phyloP scores from a whole-genome alignment of 176 grass and related monocot species.

The Cymbopogon citratus region DNA sequence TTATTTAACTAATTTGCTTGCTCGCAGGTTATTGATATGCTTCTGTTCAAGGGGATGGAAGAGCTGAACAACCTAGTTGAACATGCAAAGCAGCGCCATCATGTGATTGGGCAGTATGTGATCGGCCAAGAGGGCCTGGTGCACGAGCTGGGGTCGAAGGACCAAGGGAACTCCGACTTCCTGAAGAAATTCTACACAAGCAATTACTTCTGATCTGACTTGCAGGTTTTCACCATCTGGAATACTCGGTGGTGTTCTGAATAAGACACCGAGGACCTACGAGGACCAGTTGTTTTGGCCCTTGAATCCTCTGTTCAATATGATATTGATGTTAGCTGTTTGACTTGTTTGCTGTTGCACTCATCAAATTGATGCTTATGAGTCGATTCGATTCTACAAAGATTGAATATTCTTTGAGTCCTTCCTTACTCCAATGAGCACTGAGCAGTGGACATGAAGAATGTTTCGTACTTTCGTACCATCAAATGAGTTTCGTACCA shows the following conservation, averaged over 20 bases:
- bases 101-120: constrained; percentile 88
- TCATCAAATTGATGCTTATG: constrained; percentile 1
- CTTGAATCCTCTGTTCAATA: neutral
- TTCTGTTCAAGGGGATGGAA: constrained; percentile 83
- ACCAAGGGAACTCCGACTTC: constrained; percentile 59
- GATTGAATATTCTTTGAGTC: neutral
- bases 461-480: too few species aligned
- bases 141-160: constrained; percentile 50
- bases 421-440: too few species aligned
- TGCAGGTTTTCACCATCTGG: neutral
- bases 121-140: constrained; percentile 47
- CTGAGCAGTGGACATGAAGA: too few species aligned
- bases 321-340: constrained; percentile 2
- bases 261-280: constrained; percentile 36
- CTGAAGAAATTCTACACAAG: constrained; percentile 83
- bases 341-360: neutral
- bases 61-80: constrained; percentile 75
- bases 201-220: constrained; percentile 64
- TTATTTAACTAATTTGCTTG: neutral
- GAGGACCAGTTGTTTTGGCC: constrained; percentile 3
- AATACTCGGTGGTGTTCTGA: constrained; percentile 15
- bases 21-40: constrained; percentile 86
- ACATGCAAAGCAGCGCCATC: constrained; percentile 93
- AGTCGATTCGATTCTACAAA: neutral
- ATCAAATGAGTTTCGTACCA: too few species aligned